Percentiles rank a stretch among this genome's conserved stretches.
Conservation (phyloP, 805 yeast species). For the Candida krabiensis region DNA sequence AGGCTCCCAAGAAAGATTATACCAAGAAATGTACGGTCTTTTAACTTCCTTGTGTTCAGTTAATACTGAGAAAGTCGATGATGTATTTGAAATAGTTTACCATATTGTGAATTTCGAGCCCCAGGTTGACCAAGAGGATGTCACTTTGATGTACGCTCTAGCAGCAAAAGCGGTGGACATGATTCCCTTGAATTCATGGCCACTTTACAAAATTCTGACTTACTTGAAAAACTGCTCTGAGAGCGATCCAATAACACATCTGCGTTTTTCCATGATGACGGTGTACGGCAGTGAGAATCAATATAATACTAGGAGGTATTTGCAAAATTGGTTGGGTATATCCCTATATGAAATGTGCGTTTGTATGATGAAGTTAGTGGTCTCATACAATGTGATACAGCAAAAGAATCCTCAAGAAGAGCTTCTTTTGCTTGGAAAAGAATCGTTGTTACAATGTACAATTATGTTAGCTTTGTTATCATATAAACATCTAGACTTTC, state of each 20-base stretch:
- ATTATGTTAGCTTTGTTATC: neutral
- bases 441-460: neutral
- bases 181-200: constrained; percentile 25
- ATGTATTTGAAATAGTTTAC: constrained; percentile 3
- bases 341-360: constrained; percentile 21
- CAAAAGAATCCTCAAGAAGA: neutral
- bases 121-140: constrained; percentile 1
- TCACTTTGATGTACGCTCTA: constrained; percentile 1
- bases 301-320: constrained; percentile 4
- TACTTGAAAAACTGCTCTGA: constrained; percentile 10
- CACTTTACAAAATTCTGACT: constrained; percentile 14
- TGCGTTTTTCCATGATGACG: constrained; percentile 14
- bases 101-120: constrained; percentile 3
- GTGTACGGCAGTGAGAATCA: constrained; percentile 12
- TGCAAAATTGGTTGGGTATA: constrained; percentile 14
- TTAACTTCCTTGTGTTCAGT: too few species aligned
- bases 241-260: constrained; percentile 9
- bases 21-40: too few species aligned
- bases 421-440: neutral
- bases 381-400: constrained; percentile 3
- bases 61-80: too few species aligned
- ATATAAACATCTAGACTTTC: neutral
- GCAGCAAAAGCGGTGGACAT: neutral
- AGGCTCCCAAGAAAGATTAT: too few species aligned
- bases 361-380: constrained; percentile 8